Percentiles rank a stretch among this genome's conserved stretches.
These are phyloP conservation scores for Monosporozyma aerobia DNA, from an alignment of 805 yeast species.

Conservation along the genomic window DNA sequence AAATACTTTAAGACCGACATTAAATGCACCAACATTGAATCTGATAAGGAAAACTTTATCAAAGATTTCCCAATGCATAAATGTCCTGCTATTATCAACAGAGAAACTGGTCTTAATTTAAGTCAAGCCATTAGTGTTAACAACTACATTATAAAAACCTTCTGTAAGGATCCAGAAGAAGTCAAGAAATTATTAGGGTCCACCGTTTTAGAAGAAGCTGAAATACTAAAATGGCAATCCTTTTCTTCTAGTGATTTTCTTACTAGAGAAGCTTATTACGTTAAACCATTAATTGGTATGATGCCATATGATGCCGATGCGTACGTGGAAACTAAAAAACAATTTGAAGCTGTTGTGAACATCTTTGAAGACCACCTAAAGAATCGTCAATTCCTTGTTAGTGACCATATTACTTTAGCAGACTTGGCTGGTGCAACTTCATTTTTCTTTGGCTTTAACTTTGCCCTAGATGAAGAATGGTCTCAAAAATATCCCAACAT, in stretches of 20 bases:
- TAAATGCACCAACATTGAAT: conserved; percentile 34
- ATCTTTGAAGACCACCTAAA: conserved; percentile 49
- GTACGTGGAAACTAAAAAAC: conserved; percentile 36
- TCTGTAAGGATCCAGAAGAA: conserved; percentile 28
- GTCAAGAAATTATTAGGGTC: conserved; percentile 46
- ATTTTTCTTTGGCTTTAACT: conserved; percentile 30
- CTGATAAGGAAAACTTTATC: conserved; percentile 23
- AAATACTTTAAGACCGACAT: conserved; percentile 54
- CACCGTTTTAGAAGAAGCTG: conserved; percentile 29
- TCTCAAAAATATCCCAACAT: conserved; percentile 50
- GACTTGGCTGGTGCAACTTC: conserved; percentile 15
- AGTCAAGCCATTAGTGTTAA: conserved; percentile 57
- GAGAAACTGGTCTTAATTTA: conserved; percentile 59
- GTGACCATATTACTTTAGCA: conserved; percentile 45
- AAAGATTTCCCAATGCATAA: conserved; percentile 53
- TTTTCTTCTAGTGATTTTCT: conserved; percentile 61
- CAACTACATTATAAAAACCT: conserved; percentile 36
- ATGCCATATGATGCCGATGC: conserved; percentile 65
- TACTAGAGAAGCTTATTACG: conserved; percentile 34
- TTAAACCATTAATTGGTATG: conserved; percentile 51
- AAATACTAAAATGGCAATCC: conserved; percentile 66
- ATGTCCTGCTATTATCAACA: conserved; percentile 61
- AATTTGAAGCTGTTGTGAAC: conserved; percentile 32
- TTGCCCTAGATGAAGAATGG: conserved; percentile 55
- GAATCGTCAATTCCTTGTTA: conserved; percentile 57